These are phyloP conservation scores for Sporothrix humicola DNA, from an alignment of 2,329 filamentous ascomycete genomes.

Conservation along the genomic window DNA sequence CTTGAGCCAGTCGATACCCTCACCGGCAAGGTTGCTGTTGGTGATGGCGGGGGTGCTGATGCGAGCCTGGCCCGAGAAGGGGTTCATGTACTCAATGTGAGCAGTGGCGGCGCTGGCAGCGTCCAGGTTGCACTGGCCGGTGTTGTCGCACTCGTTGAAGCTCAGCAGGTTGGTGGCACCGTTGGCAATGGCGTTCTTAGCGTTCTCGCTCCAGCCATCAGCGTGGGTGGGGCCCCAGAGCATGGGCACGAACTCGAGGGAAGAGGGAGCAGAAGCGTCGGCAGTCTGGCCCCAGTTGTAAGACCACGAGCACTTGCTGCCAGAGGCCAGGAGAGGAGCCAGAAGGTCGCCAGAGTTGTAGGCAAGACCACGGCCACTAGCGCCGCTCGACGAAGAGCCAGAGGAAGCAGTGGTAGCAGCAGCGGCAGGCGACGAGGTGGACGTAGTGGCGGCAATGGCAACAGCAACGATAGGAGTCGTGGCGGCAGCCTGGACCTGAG, in stretches of 20 bases:
- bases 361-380: conserved; percentile 68
- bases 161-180: conserved; percentile 65
- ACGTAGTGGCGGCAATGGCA: conserved; percentile 34
- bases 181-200: conserved; percentile 55
- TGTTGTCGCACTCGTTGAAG: conserved; percentile 75
- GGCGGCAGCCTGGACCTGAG: neutral
- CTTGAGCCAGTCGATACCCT: conserved; percentile 63
- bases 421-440: conserved; percentile 36
- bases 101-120: conserved; percentile 57
- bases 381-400: conserved; percentile 41
- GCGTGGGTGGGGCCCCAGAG: conserved; percentile 64
- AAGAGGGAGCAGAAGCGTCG: conserved; percentile 49
- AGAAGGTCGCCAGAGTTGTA: conserved; percentile 67
- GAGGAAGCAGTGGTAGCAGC: conserved; percentile 36
- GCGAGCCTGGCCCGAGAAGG: conserved; percentile 57
- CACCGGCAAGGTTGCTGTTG: conserved; percentile 57
- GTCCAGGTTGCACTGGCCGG: conserved; percentile 63
- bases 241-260: conserved; percentile 68
- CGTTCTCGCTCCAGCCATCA: conserved; percentile 57
- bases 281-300: conserved; percentile 69
- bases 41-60: conserved; percentile 67
- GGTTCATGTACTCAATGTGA: conserved; percentile 62
- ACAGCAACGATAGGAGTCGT: conserved; percentile 34
- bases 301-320: conserved; percentile 59
- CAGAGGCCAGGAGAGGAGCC: conserved; percentile 54